Base-by-base conservation (phyloP, 805 yeast species). In the Kuraishia molischiana region DNA sequence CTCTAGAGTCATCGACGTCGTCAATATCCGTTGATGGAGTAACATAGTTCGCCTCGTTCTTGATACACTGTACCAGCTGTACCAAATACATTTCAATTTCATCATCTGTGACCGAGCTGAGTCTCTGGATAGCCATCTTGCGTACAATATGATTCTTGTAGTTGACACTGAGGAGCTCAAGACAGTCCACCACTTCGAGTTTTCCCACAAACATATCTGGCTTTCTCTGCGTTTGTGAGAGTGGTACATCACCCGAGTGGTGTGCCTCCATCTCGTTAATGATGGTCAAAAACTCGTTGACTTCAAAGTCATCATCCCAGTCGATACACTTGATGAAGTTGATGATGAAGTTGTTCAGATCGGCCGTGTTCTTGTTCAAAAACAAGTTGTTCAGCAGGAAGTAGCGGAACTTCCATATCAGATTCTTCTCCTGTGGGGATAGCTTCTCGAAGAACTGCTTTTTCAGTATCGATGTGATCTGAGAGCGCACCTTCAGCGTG, bases 321-420 rank as follows among this genome's bases (percentile, higher is more conserved):
- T 89, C 80, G 14, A 89, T 83, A 32, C 94, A 79, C 54, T 87
- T 86, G 45, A 90, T 69, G 42, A 92, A 79, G 56, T 90, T 90
- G 17, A 61, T 56, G 14, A 58, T 46, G 29, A 59, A 58, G 34
- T 61, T 61, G 32, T 59, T 63, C 36, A 59, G 56, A 21, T 61
- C 61, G 14, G 49, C 51, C 17, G 38, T 35, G 40, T 56, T 61
- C 15, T 54, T 53, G 38, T 55, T 56, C 20, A 54, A 36, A 5
- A 61, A 50, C 24, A 59, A 45, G 47, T 77, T 77, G 38, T 78
- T 71, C n/a, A 83, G 64, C 15, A 84, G 59, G 56, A 79, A 89
- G 59, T 84, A 92, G 38, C 97, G 62, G 58, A 82, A 90, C 56
- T 83, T 85, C 97, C 97, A 90, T 8, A 90, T 69, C 50, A 86